Evolutionary conservation across 2,329 filamentous ascomycete species (phyloP), one percentile per base, ranked within the genome.

Genomic region (Penicillium sp.): DNA sequence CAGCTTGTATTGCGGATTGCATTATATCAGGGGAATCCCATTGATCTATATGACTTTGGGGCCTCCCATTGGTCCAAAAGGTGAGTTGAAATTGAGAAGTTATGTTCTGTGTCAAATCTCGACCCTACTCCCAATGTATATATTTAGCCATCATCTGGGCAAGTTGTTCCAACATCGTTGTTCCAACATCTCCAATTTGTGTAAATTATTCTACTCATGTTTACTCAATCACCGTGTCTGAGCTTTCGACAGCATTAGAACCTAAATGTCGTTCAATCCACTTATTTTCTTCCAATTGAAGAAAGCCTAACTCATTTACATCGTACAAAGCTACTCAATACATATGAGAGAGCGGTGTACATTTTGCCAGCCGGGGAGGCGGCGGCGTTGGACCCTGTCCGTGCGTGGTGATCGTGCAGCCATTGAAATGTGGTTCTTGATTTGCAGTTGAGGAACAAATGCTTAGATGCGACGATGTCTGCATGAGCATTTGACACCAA

Each of bases 341-440:
- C 22, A 4, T 10, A 44, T 16, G 18, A 20, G 16, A 22, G 44
- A 40, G 53, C 53, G 53, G 53, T 56, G 53, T 52, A 39, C 20
- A 40, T 56, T 56, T 37, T 56, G 53, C 53, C 53, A 26, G 16
- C 32, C 20, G 13, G 35, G 31, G 50, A 53, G 43, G 52, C 38
- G 44, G 43, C 44, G 53, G 53, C 42, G 29, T 32, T 52, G 48
- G 53, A 47, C 48, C 40, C 53, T 56, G 53, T 52, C 53, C 22
- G 52, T 55, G 52, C 52, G 29, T 39, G 48, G 29, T 39, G 48
- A 40, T 48, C 24, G 20, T 39, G 34, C 26, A 55, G 50, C 24
- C 24, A 34, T 20, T 52, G 40, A 35, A 52, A 31, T 46, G 53
- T 50, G 29, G 52, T 45, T 56, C 13, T 35, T 52, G 32, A 22